Evolutionary conservation across 1,284 basidiomycete species (phyloP).

Genomic region (Agaricales sp.): DNA sequence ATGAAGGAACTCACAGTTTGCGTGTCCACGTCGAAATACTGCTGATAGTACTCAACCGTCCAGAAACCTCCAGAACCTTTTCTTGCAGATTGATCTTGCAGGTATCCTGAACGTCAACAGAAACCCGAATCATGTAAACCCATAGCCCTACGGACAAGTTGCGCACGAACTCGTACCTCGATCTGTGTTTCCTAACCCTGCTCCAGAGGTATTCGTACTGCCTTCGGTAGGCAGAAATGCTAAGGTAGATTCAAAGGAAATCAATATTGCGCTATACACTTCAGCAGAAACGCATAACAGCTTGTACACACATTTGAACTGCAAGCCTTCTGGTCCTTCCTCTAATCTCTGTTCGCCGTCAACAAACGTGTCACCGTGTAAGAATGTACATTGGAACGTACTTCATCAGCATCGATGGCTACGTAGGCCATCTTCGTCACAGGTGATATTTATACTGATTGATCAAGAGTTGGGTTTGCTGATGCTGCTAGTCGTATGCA

Average conservation of each 20-base stretch:
- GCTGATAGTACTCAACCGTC: constrained; percentile 71
- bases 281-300: too few relatives aligned
- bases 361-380: background rate
- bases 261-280: too few relatives aligned
- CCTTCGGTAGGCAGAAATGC: constrained; percentile 42
- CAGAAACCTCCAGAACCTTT: constrained; percentile 50
- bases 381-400: constrained; percentile 15
- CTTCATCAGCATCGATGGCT: constrained; percentile 44
- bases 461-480: too few relatives aligned
- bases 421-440: constrained; percentile 14
- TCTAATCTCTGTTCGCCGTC: constrained; percentile 33
- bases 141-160: background rate
- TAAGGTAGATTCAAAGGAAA: constrained; percentile 13
- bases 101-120: constrained; percentile 31
- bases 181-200: constrained; percentile 37
- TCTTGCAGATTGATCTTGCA: constrained; percentile 33
- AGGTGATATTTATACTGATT: too few relatives aligned
- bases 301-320: constrained; percentile 45
- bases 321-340: constrained; percentile 52
- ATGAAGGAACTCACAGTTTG: constrained; percentile 35
- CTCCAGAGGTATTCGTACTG: constrained; percentile 10
- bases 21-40: constrained; percentile 76
- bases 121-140: constrained; percentile 3
- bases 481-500: too few relatives aligned
- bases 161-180: constrained; percentile 40